Evolutionary conservation across 306 rosid species (phyloP), one percentile per base, ranked within the genome.

Genomic region (Corylus heterophylla): DNA sequence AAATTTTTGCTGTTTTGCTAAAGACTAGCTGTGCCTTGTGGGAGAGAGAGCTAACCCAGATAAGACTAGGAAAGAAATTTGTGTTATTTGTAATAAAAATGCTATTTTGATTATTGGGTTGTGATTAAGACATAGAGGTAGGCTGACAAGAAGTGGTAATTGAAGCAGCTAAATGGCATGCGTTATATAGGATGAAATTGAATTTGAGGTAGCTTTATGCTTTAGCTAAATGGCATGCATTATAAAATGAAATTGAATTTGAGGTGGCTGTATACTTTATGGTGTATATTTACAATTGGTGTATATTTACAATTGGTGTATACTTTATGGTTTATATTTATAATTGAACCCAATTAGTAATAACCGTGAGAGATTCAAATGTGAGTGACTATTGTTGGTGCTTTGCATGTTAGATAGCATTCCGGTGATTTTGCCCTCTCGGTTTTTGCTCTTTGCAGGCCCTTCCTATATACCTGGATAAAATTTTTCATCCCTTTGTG

Each of bases 391-490:
- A 31, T 29, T 27, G 45, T 62, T 17, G 20, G 20, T 64, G 45
- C 31, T 64, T 64, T 64, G 22, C 70, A 31, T 31, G 48, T 37
- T 35, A 64, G 14, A 31, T 31, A 35, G 44, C 25, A 17, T 67
- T 52, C 8, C 31, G 47, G 44, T 47, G 45, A 12, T 71, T 5
- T 78, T 59, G 4, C n/a, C 50, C 27, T 74, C 72, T 42, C 71
- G 25, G 45, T 8, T 83, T 75, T 83, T 72, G 29, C 59, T 80
- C 76, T 69, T 42, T 83, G 86, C 90, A 93, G 98, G 97, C 98
- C 8, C 98, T 93, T 85, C 98, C 90, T 54, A 75, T 93, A 69
- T 90, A 89, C 76, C 95, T 93, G 73, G 97, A 91, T 78, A 92
- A 93, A 81, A 76, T 91, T 59, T 93, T 93, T 49, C 91, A 93